Percentiles rank a stretch among this genome's conserved stretches.
phyloP scores from a whole-genome alignment of 1,284 basidiomycete species.

The Rhodofomes roseus region DNA sequence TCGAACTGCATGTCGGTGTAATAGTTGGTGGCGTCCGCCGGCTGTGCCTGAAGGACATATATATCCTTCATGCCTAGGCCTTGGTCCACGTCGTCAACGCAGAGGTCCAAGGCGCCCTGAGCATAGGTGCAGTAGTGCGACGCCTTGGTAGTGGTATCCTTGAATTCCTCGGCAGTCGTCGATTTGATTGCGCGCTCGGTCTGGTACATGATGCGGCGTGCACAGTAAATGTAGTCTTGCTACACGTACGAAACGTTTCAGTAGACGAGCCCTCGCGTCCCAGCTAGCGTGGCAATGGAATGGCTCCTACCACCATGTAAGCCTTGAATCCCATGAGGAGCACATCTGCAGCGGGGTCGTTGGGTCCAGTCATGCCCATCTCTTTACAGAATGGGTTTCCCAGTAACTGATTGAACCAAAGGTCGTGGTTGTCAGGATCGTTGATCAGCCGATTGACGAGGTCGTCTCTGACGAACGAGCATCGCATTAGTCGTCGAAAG shows the following conservation, averaged over 20 bases:
- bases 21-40: background rate
- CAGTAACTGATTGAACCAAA: slow-evolving; percentile 4
- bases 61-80: slow-evolving; percentile 1
- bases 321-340: slow-evolving; percentile 5
- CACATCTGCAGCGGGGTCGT: background rate
- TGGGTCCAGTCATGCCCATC: background rate
- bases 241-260: no score
- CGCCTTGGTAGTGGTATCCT: background rate
- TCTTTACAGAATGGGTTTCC: slow-evolving; percentile 1
- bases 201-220: slow-evolving; percentile 1
- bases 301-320: slow-evolving; percentile 7
- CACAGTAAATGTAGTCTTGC: slow-evolving; percentile 11
- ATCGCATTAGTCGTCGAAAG: background rate
- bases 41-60: background rate
- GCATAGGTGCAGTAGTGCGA: background rate
- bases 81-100: background rate
- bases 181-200: slow-evolving; percentile 1
- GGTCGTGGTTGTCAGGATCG: slow-evolving; percentile 3
- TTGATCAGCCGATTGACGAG: slow-evolving; percentile 3
- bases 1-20: slow-evolving; percentile 5
- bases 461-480: background rate
- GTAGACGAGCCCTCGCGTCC: no score
- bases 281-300: no score
- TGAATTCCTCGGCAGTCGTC: background rate
- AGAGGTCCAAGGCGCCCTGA: background rate